Conservation (phyloP, 768 basidiomycete genomes). For the Plicaturopsis crispa region DNA sequence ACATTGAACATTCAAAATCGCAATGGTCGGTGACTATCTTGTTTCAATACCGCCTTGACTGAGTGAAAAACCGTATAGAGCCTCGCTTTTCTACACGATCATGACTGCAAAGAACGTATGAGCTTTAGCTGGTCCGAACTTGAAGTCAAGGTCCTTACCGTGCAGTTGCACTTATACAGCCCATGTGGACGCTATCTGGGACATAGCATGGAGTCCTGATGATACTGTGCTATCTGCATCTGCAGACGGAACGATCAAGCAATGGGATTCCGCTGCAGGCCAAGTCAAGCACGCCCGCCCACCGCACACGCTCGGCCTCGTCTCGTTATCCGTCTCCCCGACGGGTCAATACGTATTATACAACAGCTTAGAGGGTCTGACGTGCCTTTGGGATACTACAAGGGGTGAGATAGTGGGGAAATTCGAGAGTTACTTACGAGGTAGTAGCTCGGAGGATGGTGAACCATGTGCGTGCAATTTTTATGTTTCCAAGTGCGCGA, state of each 20-base stretch:
- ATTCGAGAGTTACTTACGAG: constrained; percentile 67
- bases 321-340: constrained; percentile 67
- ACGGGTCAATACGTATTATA: constrained; percentile 63
- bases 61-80: constrained; percentile 38
- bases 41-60: not conserved
- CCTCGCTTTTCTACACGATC: constrained; percentile 64
- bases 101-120: constrained; percentile 74
- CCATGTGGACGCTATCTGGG: constrained; percentile 78
- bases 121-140: constrained; percentile 11
- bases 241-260: constrained; percentile 71
- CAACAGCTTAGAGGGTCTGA: constrained; percentile 82
- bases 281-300: constrained; percentile 47
- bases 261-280: constrained; percentile 62
- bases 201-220: constrained; percentile 59
- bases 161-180: constrained; percentile 40
- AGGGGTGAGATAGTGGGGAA: constrained; percentile 53
- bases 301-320: constrained; percentile 80
- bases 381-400: constrained; percentile 64
- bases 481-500: too few relatives aligned
- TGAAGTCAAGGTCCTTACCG: constrained; percentile 5
- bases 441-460: constrained; percentile 40
- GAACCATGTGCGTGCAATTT: constrained; percentile 56
- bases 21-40: too few relatives aligned
- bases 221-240: constrained; percentile 65
- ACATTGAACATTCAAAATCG: too few relatives aligned